Evolutionary conservation across 2,329 filamentous ascomycete species (phyloP).

Genomic region (Epichloe coenophiala): DNA sequence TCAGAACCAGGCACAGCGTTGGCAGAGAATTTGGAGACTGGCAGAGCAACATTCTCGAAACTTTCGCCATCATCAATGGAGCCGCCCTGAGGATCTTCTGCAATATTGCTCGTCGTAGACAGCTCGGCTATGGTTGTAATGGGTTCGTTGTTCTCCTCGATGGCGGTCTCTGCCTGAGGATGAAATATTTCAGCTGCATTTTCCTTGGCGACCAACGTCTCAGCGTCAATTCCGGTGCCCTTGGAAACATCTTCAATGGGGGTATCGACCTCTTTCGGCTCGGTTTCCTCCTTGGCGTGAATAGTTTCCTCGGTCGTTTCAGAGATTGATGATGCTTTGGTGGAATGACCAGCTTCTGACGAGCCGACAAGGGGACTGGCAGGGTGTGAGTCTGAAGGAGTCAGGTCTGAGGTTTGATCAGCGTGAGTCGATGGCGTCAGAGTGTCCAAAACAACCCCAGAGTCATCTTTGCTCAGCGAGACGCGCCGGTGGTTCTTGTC

Average conservation of each 20-base stretch:
- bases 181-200: not conserved
- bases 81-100: not conserved
- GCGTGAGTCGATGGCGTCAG: conserved; percentile 26
- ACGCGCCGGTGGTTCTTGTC: conserved; percentile 19
- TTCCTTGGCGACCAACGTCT: not conserved
- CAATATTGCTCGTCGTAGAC: not conserved
- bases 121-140: not conserved
- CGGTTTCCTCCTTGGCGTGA: conserved; percentile 20
- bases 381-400: conserved; percentile 43
- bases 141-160: not conserved
- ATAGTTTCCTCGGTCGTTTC: conserved; percentile 49
- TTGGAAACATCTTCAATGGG: not conserved
- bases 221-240: not conserved
- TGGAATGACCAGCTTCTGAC: conserved; percentile 45
- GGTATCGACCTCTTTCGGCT: conserved; percentile 6
- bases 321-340: conserved; percentile 49
- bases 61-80: conserved; percentile 6
- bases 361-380: conserved; percentile 38
- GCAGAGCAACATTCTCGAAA: conserved; percentile 4
- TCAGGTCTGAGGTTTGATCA: conserved; percentile 34
- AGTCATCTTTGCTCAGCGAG: conserved; percentile 36
- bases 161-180: not conserved
- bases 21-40: conserved; percentile 10
- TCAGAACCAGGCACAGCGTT: conserved; percentile 8
- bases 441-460: conserved; percentile 38